These are phyloP conservation scores for Phytophthora litchii DNA, from an alignment of 352 stramenopile species.

Conservation along the genomic window DNA sequence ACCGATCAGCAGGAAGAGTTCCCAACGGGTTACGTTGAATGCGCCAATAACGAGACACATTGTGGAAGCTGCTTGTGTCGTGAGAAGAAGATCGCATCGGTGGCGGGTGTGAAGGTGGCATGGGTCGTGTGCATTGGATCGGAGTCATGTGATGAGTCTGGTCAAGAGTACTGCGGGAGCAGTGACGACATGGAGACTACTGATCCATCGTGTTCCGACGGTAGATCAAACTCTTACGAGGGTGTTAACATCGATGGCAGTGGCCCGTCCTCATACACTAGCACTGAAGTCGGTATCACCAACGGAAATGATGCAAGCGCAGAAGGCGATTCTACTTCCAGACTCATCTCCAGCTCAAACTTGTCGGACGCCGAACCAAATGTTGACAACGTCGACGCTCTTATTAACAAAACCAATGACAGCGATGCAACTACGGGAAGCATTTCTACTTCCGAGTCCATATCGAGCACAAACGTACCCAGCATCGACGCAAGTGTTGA, in stretches of 20 bases:
- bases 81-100: slow-evolving; percentile 34
- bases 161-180: slow-evolving; percentile 23
- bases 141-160: slow-evolving; percentile 11
- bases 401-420: too few species aligned
- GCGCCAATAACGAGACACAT: slow-evolving; percentile 14
- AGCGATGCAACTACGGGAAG: too few species aligned
- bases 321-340: neutral
- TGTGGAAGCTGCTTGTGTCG: slow-evolving; percentile 46
- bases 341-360: neutral
- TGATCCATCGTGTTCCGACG: too few species aligned
- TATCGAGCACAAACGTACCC: too few species aligned
- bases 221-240: slow-evolving; percentile 8
- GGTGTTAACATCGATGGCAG: slow-evolving; percentile 6
- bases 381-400: neutral
- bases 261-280: slow-evolving; percentile 10
- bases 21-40: slow-evolving; percentile 42
- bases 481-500: too few species aligned
- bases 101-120: slow-evolving; percentile 23
- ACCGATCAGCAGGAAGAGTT: slow-evolving; percentile 27
- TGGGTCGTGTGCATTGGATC: slow-evolving; percentile 39
- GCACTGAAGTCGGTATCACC: slow-evolving; percentile 4
- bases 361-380: neutral
- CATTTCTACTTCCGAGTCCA: too few species aligned
- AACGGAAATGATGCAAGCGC: slow-evolving; percentile 16
- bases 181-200: neutral